Conservation (phyloP, 805 yeast genomes). For the Geotrichum ghanense region DNA sequence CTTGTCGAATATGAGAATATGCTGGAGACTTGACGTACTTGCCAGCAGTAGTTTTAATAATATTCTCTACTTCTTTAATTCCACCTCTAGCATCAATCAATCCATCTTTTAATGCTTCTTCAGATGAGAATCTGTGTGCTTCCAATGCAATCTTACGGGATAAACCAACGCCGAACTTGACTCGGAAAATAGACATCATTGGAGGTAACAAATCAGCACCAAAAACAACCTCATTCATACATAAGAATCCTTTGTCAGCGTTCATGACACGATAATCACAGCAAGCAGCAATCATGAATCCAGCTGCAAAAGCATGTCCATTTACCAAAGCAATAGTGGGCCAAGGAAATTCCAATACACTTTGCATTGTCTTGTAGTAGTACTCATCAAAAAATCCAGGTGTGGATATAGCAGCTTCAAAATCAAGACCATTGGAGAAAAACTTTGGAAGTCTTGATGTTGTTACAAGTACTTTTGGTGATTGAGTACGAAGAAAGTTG, state of each 20-base stretch:
- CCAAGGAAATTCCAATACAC: constrained; percentile 27
- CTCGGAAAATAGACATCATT: constrained; percentile 25
- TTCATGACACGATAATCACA: constrained; percentile 31
- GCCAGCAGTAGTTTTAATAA: constrained; percentile 16
- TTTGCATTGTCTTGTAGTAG: constrained; percentile 24
- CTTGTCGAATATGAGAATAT: constrained; percentile 23
- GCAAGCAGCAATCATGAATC: constrained; percentile 28
- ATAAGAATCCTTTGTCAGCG: constrained; percentile 26
- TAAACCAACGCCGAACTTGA: constrained; percentile 20
- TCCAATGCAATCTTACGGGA: constrained; percentile 23
- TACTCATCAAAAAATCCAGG: constrained; percentile 24
- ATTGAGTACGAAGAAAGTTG: constrained; percentile 19
- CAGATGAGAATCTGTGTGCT: constrained; percentile 26
- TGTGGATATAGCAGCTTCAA: constrained; percentile 25
- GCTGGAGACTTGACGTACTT: constrained; percentile 16
- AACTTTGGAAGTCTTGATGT: constrained; percentile 28
- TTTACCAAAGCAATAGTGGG: constrained; percentile 30
- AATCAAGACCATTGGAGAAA: constrained; percentile 29
- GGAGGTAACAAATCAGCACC: constrained; percentile 28
- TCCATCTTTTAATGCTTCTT: constrained; percentile 19
- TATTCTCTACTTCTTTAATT: constrained; percentile 23
- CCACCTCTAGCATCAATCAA: constrained; percentile 26
- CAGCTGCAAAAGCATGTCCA: constrained; percentile 33
- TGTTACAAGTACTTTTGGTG: constrained; percentile 23
- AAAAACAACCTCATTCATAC: constrained; percentile 30